Evolutionary conservation across 495 filamentous ascomycete genomes (phyloP), one percentile per base, ranked within the genome.

Genomic region (Penicillium longicatenatum): DNA sequence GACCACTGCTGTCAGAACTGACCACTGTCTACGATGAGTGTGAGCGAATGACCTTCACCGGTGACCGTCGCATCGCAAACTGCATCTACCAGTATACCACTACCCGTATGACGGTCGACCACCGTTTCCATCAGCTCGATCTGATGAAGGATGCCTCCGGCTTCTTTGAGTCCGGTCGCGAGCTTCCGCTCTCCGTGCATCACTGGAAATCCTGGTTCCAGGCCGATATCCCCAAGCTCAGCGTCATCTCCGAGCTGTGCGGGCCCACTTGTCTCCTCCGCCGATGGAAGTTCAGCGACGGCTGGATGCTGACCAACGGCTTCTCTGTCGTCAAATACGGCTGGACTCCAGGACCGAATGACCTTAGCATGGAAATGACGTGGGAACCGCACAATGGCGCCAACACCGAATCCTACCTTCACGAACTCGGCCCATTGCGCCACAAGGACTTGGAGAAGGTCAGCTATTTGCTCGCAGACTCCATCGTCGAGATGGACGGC

Each of bases 161-260:
- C 12, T 81, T 84, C 62, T 88, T 85, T 67, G 84, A 85, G 60
- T 68, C 71, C 16, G 82, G 78, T 12, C 68, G 75, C 12, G 73
- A 75, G 33, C 59, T 61, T 0, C 78, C 82, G 2, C 77, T 86
- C 1, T 76, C 78, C 11, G 76, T 88, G 17, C 84, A 86, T 64
- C 83, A 86, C 67, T 86, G 80, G 77, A 82, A 83, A 50, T 79
- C 74, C 1, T 80, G 77, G 76, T 83, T 83, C 75, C 70, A 82
- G 44, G 70, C 75, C 26, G 75, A 79, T 48, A 78, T 86, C 70
- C 70, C 76, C 22, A 75, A 78, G 29, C 72, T 78, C 22, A 74
- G 73, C 39, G 72, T 75, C 30, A 70, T 85, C 16, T 66, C 81
- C 29, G 73, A 81, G 31, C 66, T 82, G 2, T 88, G 83, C 59